Evolutionary conservation across 352 stramenopile genomes (phyloP), one percentile per base, ranked within the genome.

Genomic region (Pythium periplocum): DNA sequence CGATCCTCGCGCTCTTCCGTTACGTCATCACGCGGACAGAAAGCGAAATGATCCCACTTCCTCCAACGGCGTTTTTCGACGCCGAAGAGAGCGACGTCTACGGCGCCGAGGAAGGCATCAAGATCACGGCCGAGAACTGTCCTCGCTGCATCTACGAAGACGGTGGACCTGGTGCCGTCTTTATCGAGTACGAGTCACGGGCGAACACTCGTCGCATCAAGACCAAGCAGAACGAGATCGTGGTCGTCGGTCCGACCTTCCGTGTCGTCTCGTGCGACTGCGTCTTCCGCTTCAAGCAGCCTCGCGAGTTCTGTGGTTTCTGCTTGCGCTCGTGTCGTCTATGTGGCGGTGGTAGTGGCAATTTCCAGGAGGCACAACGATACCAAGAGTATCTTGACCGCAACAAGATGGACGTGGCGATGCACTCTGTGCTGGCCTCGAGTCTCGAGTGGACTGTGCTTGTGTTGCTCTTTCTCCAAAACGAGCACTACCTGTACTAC

Each of bases 191-290:
- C 54, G 69, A 59, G 53, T 68, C 79, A 45, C 51, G 50, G 5
- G 44, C 45, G 6, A 75, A 69, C 31, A 91, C 81, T 17, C 55
- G 68, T 12, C 69, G 73, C 1, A 55, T 89, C 48, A 48, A 58
- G 5, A 71, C 59, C 10, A 74, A 68, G 51, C 62, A 62, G 55
- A 61, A 66, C 3, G 82, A 86, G 26, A 51, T 84, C 10, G 78
- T 93, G 39, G 59, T 80, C 34, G 59, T 92, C 8, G 84, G 84
- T 0, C 75, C 80, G 34, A 92, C 69, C 6, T 95, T 92, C 61
- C 78, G 81, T n/a, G 84, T 93, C 48, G 77, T 93, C 2, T 71
- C 76, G 31, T 95, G 84, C 48, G 82, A 95, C 57, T 95, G 84
- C 40, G 82, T 92, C n/a, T 71, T 86, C 47, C 80, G 84, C 12